Evolutionary conservation across 495 filamentous ascomycete species (phyloP), one percentile per base, ranked within the genome.

Genomic region (Articulospora tetracladia): DNA sequence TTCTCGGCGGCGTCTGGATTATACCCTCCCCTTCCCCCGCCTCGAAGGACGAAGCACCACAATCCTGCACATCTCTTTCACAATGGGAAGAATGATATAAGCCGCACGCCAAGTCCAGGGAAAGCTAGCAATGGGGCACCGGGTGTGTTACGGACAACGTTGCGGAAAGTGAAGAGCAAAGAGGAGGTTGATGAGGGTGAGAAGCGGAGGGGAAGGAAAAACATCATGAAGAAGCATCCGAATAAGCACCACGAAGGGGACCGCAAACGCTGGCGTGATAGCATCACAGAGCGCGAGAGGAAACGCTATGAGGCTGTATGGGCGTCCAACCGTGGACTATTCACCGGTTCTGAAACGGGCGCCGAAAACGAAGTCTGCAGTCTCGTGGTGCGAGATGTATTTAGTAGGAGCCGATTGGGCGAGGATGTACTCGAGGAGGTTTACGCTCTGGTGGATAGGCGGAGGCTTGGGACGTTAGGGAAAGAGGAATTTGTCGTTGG

Each of bases 291-390:
- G 58, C 74, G 84, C 10, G 91, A 97, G 67, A 80, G 92, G 36
- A 91, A 90, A 66, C 79, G 93, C n/a, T 98, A 98, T 67, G 94
- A 98, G 73, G 95, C 92, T 3, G 87, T 98, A 2, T 98, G 92
- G 92, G 94, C 95, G 24, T 92, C 91, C 19, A 98, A 98, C 67
- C 84, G 84, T 59, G 93, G 92, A 0, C 57, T 93, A n/a, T 72
- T 54, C 27, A 53, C 60, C 8, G 32, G 55, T 47, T n/a, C 58
- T 32, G 17, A 4, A 6, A 48, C 46, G 2, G 32, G 36, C 3
- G 34, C 39, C 4, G 46, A 61, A 17, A 26, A 50, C 0, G 61
- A 67, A 61, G 87, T 98, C 10, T 77, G 85, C n/a, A 89, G 89
- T 63, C 71, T 96, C 0, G 84, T 97, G 32, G 91, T 87, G 8